These are phyloP conservation scores for Priceomyces haplophilus DNA, from an alignment of 805 yeast genomes.

Conservation along the genomic window DNA sequence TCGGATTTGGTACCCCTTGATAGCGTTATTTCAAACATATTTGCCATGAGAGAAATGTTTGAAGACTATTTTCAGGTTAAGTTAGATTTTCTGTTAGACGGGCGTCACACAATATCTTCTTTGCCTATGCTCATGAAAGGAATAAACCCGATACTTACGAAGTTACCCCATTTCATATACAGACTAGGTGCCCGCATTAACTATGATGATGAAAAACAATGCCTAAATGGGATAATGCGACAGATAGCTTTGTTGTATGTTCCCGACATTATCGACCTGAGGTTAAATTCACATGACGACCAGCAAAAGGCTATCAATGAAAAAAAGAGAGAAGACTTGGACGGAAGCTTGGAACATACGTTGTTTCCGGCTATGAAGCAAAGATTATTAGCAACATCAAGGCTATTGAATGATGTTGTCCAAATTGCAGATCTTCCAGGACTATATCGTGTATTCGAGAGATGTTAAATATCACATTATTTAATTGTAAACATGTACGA, in stretches of 20 bases:
- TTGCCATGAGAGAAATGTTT: conserved; percentile 70
- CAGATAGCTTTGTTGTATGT: conserved; percentile 72
- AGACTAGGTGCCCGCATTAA: conserved; percentile 57
- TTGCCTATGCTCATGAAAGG: conserved; percentile 70
- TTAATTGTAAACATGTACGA: background rate
- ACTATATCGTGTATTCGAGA: conserved; percentile 84
- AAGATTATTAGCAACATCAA: conserved; percentile 61
- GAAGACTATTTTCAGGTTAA: conserved; percentile 69
- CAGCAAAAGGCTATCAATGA: conserved; percentile 18
- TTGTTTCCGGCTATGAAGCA: conserved; percentile 66
- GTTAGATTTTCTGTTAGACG: conserved; percentile 31
- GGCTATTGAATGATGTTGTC: conserved; percentile 52
- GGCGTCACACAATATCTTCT: conserved; percentile 37
- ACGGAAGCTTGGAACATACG: conserved; percentile 47
- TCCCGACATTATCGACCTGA: conserved; percentile 50
- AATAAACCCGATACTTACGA: conserved; percentile 58
- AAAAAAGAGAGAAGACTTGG: conserved; percentile 21
- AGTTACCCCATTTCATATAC: conserved; percentile 65
- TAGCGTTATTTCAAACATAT: conserved; percentile 16
- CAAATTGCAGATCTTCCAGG: conserved; percentile 93
- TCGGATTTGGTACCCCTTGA: conserved; percentile 14
- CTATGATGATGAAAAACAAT: conserved; percentile 65
- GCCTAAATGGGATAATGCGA: conserved; percentile 61
- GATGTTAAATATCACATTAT: conserved; percentile 51
- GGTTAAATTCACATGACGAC: conserved; percentile 7